A percentile compares a stretch with the other conserved stretches of the same genome.
Conservation (phyloP, 75 land plant species). For the Chamaecyparis obtusa region DNA sequence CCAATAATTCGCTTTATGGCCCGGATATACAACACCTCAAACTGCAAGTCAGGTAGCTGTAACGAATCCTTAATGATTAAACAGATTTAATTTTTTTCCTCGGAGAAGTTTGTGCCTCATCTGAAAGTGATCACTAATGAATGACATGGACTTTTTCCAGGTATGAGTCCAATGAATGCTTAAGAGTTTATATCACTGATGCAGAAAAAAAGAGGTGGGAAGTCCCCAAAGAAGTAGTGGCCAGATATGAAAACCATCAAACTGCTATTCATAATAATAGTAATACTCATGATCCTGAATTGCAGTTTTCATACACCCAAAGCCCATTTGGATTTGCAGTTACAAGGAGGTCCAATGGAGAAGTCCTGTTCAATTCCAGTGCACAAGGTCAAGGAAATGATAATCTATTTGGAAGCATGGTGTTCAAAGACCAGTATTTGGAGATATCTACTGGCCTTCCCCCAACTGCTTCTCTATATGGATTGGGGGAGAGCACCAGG, state of each 20-base stretch:
- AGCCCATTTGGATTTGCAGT: conserved; percentile 77
- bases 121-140: too few relatives aligned
- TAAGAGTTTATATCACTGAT: conserved; percentile 81
- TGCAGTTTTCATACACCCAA: conserved; percentile 56
- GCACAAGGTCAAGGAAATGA: too few relatives aligned
- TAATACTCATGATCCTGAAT: conserved; percentile 12
- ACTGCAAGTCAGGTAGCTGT: not conserved
- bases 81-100: not conserved
- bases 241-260: not conserved
- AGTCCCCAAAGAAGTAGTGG: conserved; percentile 52
- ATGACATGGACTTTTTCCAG: conserved; percentile 24
- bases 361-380: conserved; percentile 68
- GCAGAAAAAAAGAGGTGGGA: conserved; percentile 72
- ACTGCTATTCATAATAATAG: not conserved
- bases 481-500: conserved; percentile 85
- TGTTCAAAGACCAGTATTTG: conserved; percentile 91
- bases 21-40: conserved; percentile 2
- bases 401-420: conserved; percentile 29
- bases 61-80: not conserved
- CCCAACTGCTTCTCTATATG: conserved; percentile 56
- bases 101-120: not conserved
- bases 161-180: conserved; percentile 51
- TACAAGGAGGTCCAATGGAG: conserved; percentile 54
- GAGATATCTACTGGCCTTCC: conserved; percentile 77
- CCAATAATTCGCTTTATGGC: conserved; percentile 3